Base-by-base conservation (phyloP, 2,329 filamentous ascomycete genomes). In the Verticillium tricorpus region DNA sequence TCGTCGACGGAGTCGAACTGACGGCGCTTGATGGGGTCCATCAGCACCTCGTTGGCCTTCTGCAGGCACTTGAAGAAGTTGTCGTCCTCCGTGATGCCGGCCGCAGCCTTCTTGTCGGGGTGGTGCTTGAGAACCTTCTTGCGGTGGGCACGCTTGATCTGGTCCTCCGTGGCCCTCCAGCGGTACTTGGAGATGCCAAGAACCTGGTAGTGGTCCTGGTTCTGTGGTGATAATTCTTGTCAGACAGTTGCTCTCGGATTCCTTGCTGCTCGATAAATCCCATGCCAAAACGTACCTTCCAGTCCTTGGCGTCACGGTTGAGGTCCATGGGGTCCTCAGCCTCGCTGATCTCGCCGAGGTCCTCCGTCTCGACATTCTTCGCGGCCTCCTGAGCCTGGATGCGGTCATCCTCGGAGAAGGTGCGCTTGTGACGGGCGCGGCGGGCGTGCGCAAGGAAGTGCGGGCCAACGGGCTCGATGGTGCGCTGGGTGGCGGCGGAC, bases 51-150 rank as follows among this genome's bases (percentile, higher is more conserved):
- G 70, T 90, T 94, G 62, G 95, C 95, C 79, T 97, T 97, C 77
- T 99, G 96, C 77, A 99, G 99, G 79, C 96, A 99, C 86, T 99
- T 99, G 90, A 99, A 99, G 85, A 99, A 99, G 77, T 91, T 92
- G 78, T 99, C 95, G 78, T 97, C 94, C 72, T 98, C 93, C 69
- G 87, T 85, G 71, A 87, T 85, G 65, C 95, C 95, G 57, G 89
- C 86, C 32, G 95, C 95, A 17, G 96, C 95, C 82, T 96, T 96
- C 89, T 99, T 99, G 78, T 99, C 95, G 65, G 95, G 95, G 79
- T 99, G 95, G 78, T 99, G 95, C 81, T 93, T 94, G 68, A 99
- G 90, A 67, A 99, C 95, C 90, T 99, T 99, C 88, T 96, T 97
- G 82, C 95, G 92, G 82, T 99, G 94, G 69, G 96, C 95, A 71